Conservation (phyloP, 345 rosid species). For the Populus pruinosa region DNA sequence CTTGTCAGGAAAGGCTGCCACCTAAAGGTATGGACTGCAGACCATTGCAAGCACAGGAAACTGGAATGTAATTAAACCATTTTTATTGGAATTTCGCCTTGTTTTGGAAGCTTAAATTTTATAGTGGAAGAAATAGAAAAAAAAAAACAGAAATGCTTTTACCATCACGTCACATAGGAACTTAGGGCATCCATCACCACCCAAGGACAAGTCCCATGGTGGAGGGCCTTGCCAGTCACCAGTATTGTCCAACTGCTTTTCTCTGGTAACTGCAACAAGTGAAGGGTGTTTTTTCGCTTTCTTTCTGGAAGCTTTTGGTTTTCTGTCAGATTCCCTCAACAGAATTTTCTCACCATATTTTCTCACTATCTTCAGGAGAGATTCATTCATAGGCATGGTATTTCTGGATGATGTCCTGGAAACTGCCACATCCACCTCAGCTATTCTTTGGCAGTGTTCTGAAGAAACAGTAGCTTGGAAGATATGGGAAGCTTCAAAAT, state of each 20-base stretch:
- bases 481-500: constrained; percentile 58
- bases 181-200: constrained; percentile 87
- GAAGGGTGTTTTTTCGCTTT: constrained; percentile 50
- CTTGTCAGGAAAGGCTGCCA: too few relatives aligned
- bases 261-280: constrained; percentile 25
- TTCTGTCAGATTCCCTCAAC: constrained; percentile 67
- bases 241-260: constrained; percentile 32
- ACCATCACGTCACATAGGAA: constrained; percentile 97
- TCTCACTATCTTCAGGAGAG: constrained; percentile 52
- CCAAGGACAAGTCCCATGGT: constrained; percentile 74
- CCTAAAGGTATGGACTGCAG: not conserved
- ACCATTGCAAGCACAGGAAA: not conserved
- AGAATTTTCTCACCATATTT: constrained; percentile 65
- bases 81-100: not conserved
- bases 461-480: constrained; percentile 49
- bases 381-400: constrained; percentile 69
- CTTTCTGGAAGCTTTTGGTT: constrained; percentile 55
- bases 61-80: not conserved
- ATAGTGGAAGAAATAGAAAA: not conserved
- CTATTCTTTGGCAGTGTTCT: constrained; percentile 37
- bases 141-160: constrained; percentile 11
- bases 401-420: constrained; percentile 33
- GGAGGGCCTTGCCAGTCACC: constrained; percentile 76
- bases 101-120: not conserved
- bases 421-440: constrained; percentile 29